Base-by-base conservation (phyloP, 2,329 filamentous ascomycete genomes). In the Pseudogymnoascus sp. region DNA sequence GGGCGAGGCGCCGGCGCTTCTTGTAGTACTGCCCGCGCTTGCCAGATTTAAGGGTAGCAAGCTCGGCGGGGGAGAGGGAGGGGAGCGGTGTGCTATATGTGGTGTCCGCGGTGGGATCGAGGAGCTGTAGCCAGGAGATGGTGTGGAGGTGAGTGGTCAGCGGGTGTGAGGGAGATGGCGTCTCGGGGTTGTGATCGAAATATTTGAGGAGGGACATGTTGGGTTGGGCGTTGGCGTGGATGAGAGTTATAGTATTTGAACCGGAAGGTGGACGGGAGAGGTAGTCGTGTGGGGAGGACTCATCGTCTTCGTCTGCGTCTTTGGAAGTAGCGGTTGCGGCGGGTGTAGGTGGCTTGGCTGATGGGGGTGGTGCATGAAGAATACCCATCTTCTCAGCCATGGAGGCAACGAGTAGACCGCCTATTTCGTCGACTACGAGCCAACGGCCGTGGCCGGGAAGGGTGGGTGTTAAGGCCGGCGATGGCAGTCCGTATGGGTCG, bases 41-140 rank as follows among this genome's bases (percentile, higher is more conserved):
- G 65, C 87, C 91, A 11, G 87, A 83, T 76, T 97, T 97, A 82
- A 88, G 86, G 1, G 80, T 76, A 0, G 83, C 77, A 1, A 97
- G 77, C 24, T 82, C 80, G 13, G 85, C 82, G 0, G 85, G 78
- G 0, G 84, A 69, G 1, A 87, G 78, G 0, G 76, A 71, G 0
- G 84, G 78, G 0, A 91, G 88, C 60, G 87, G 82, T 26, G 83
- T 81, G 33, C 78, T 75, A 74, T 96, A 96, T 3, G 88, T 84
- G 0, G 83, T 81, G 73, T 97, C 94, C 31, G 84, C 78, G 36
- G 83, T 76, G 0, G 94, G 94, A 24, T 88, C 81, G 13, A 97
- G 77, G 4, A 99, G 84, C 74, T 97, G 93, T 1, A 99, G 83
- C 92, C 93, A 99, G 29, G 90, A 93, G 31, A 97, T 79, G 4